phyloP scores from a whole-genome alignment of 2,329 filamentous ascomycete species.

The Colletotrichum siamense region DNA sequence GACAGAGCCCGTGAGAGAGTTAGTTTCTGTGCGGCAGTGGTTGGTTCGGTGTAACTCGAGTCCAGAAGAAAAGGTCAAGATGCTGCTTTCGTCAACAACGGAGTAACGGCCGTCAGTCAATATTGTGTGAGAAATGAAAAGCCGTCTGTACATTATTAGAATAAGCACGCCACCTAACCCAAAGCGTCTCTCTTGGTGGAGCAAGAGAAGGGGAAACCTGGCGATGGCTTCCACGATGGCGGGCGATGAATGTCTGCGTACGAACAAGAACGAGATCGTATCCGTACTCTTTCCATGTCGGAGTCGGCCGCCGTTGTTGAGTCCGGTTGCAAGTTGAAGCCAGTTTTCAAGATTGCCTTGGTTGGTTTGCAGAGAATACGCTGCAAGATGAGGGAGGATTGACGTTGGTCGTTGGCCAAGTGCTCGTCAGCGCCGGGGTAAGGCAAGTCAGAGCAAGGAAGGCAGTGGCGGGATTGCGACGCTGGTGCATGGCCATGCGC shows the following conservation, averaged over 20 bases:
- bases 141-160: not conserved
- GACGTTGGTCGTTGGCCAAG: slow-evolving; percentile 6
- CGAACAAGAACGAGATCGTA: slow-evolving; percentile 1
- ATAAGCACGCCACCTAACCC: not conserved
- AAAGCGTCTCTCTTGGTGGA: not conserved
- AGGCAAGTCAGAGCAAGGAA: not conserved
- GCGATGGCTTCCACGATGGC: not conserved
- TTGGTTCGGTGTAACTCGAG: slow-evolving; percentile 2
- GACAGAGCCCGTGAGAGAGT: slow-evolving; percentile 1
- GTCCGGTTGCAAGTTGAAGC: not conserved
- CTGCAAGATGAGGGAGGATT: slow-evolving; percentile 18
- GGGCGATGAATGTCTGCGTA: not conserved
- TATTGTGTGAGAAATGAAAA: not conserved
- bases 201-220: not conserved
- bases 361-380: not conserved
- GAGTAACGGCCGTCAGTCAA: not conserved
- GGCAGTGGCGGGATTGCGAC: slow-evolving; percentile 1
- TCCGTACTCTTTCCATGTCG: not conserved
- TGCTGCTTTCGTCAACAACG: not conserved
- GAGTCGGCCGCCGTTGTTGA: not conserved
- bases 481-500: not conserved
- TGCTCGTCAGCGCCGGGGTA: not conserved
- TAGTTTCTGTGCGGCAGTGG: slow-evolving; percentile 1
- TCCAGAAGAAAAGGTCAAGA: not conserved
- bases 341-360: not conserved